Evolutionary conservation across 2,329 filamentous ascomycete species (phyloP), one percentile per base, ranked within the genome.

Genomic region (Emmonsia crescens): DNA sequence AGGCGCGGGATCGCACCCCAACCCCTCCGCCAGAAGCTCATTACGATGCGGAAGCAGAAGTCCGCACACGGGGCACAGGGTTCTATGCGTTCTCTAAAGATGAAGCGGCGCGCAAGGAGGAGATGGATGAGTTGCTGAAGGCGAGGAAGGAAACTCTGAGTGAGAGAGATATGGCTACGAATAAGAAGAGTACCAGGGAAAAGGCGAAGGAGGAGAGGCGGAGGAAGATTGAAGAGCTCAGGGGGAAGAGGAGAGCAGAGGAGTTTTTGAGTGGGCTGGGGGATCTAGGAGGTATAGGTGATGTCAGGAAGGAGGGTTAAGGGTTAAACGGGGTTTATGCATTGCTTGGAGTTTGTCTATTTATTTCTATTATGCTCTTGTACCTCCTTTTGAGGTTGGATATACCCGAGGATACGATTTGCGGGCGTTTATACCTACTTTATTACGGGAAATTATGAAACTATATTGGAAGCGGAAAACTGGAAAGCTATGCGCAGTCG

Each of bases 51-150:
- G 83, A 84, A 64, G 82, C 82, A 64, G 94, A 99, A 80, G 85
- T 96, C 57, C 81, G 94, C 64, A 90, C 85, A 52, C 93, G 94
- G 69, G 94, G 94, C 3, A 89, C 89, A 0, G 94, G 89, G 0
- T 99, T 97, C 76, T 96, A 91, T 77, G 86, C 88, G 61, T 97
- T 99, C 72, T 90, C 87, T 62, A 83, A 83, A 66, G 88, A 96
- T 73, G 86, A 88, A 70, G 85, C 83, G 66, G 79, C 80, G 65
- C 75, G 83, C 56, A 79, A 86, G 70, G 75, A 76, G 68, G 89
- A 97, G 80, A 96, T 97, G 89, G 81, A 83, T 66, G 82, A 80
- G 52, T 77, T 96, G 61, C 82, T 85, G 65, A 79, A 80, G 67
- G 86, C 91, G 72, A 80, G 89, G 62, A 75, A 79, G 64, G 83